phyloP scores from a whole-genome alignment of 495 filamentous ascomycete species.

The Penicillium pulvis region DNA sequence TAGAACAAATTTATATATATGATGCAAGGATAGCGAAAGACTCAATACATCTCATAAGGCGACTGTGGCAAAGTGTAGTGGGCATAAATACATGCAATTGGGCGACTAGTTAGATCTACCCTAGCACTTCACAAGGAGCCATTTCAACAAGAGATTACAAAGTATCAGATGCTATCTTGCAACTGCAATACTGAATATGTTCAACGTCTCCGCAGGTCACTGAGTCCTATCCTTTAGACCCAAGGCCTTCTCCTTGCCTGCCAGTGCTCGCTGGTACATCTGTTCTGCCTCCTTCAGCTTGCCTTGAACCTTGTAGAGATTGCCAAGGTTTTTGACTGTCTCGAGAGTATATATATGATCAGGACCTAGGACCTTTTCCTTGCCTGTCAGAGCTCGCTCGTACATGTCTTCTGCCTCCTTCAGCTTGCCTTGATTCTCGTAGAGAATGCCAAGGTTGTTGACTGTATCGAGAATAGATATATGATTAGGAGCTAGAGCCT shows the following conservation, averaged over 20 bases:
- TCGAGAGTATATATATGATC: constrained; percentile 34
- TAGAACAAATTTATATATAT: no score
- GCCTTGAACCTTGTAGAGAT: constrained; percentile 35
- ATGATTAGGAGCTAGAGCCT: constrained; percentile 37
- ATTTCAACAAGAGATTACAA: no score
- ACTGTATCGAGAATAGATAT: constrained; percentile 37
- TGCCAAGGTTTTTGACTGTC: constrained; percentile 38
- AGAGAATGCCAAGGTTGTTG: constrained; percentile 34
- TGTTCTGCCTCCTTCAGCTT: constrained; percentile 41
- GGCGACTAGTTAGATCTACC: no score
- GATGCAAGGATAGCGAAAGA: no score
- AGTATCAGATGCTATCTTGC: constrained; percentile 12
- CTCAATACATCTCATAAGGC: no score
- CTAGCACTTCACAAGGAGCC: no score
- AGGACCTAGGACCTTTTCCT: constrained; percentile 33
- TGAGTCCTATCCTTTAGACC: constrained; percentile 36
- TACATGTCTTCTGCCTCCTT: constrained; percentile 31
- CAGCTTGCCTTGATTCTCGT: constrained; percentile 32
- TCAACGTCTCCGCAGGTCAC: constrained; percentile 34
- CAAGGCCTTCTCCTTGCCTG: constrained; percentile 32
- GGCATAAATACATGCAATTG: no score
- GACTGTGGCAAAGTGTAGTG: no score
- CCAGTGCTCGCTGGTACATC: constrained; percentile 27
- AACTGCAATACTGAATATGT: constrained; percentile 30
- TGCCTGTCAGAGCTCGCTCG: constrained; percentile 28